Evolutionary conservation across 1,284 basidiomycete species (phyloP).

Genomic region (Peniophora sp.): DNA sequence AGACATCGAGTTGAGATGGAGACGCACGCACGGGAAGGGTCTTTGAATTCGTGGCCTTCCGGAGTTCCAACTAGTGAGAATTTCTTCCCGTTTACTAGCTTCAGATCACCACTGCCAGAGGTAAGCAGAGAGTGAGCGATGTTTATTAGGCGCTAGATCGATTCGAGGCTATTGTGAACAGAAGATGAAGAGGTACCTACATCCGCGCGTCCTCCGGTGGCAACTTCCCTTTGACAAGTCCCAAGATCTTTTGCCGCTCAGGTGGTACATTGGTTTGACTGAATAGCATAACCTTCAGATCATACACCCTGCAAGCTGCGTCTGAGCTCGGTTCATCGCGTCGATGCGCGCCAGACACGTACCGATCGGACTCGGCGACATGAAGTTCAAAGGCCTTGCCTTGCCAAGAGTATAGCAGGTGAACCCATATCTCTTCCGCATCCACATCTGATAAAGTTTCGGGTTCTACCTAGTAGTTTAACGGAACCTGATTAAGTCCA

Average conservation of each 20-base stretch:
- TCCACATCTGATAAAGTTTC: neutral
- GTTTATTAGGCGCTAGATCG: too few relatives aligned
- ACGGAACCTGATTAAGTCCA: neutral
- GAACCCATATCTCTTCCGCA: conserved; percentile 36
- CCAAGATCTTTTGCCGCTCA: conserved; percentile 85
- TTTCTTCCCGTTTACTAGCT: conserved; percentile 54
- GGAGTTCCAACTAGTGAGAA: conserved; percentile 81
- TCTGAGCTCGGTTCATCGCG: neutral
- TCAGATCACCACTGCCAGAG: conserved; percentile 45
- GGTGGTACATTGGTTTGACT: conserved; percentile 75
- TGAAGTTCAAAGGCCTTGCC: conserved; percentile 49
- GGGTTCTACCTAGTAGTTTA: neutral
- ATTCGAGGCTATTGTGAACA: too few relatives aligned
- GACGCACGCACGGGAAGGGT: conserved; percentile 43
- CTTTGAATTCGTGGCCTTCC: conserved; percentile 76
- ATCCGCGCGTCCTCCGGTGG: conserved; percentile 67
- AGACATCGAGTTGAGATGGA: too few relatives aligned
- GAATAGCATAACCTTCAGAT: conserved; percentile 59
- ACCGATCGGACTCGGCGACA: conserved; percentile 71
- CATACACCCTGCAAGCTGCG: conserved; percentile 44
- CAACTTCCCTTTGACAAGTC: conserved; percentile 79
- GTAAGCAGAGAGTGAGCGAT: conserved; percentile 1
- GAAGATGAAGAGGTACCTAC: conserved; percentile 27
- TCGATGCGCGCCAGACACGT: conserved; percentile 5
- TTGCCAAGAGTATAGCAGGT: conserved; percentile 59